Conservation (phyloP, 306 rosid genomes). For the Pterocarpus macrocarpus region DNA sequence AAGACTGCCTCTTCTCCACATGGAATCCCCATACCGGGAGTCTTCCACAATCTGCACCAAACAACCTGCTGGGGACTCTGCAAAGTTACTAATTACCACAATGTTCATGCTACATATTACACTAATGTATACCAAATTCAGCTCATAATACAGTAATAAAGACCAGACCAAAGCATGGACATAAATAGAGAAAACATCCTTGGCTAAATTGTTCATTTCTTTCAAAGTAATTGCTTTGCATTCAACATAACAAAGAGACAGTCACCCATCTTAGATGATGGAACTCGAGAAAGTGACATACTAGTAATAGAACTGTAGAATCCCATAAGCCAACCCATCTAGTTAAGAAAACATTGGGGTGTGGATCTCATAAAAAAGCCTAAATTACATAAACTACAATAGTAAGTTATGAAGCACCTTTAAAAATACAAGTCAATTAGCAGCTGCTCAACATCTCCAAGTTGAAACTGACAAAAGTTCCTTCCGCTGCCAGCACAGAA, state of each 20-base stretch:
- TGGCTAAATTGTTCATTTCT: slow-evolving; percentile 45
- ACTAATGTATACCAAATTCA: slow-evolving; percentile 25
- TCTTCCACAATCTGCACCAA: slow-evolving; percentile 65
- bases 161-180: neutral
- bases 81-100: slow-evolving; percentile 60
- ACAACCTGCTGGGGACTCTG: slow-evolving; percentile 66
- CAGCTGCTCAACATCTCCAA: slow-evolving; percentile 68
- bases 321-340: slow-evolving; percentile 57
- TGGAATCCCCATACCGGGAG: slow-evolving; percentile 77
- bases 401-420: slow-evolving; percentile 70
- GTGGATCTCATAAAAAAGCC: slow-evolving; percentile 65
- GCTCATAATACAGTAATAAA: neutral
- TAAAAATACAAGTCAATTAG: slow-evolving; percentile 30
- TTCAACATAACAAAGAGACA: slow-evolving; percentile 55
- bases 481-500: slow-evolving; percentile 76
- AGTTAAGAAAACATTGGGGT: slow-evolving; percentile 63
- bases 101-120: neutral
- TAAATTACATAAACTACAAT: slow-evolving; percentile 64
- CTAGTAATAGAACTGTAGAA: slow-evolving; percentile 56
- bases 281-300: slow-evolving; percentile 39
- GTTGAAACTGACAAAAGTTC: slow-evolving; percentile 71
- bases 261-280: slow-evolving; percentile 23
- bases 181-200: slow-evolving; percentile 2
- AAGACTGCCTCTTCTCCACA: slow-evolving; percentile 75
- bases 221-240: slow-evolving; percentile 51